Evolutionary conservation across 192 early-diverging fungal species (phyloP).

Genomic region (Backusella mclennaniae): DNA sequence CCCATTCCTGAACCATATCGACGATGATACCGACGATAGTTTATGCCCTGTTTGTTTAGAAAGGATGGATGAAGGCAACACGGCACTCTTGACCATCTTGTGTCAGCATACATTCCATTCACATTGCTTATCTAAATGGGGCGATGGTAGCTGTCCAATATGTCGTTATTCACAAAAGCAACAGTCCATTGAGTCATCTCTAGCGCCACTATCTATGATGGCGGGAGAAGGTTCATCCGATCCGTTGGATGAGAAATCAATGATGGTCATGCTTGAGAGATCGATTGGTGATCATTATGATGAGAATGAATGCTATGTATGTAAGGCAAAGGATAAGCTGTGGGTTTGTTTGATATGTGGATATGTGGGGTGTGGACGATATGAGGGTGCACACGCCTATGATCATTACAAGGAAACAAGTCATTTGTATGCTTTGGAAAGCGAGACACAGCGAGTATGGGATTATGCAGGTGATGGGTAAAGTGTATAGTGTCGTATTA

Average conservation of each 20-base stretch:
- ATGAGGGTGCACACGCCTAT: conserved; percentile 88
- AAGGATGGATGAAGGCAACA: conserved; percentile 84
- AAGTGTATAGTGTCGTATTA: neutral
- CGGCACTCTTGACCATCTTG: conserved; percentile 87
- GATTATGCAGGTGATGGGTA: conserved; percentile 94
- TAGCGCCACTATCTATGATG: neutral
- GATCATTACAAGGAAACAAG: conserved; percentile 79
- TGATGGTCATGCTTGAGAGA: neutral
- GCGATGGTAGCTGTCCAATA: conserved; percentile 90
- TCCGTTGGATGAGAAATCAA: neutral
- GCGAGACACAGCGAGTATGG: conserved; percentile 98
- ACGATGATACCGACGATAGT: conserved; percentile 62
- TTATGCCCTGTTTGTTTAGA: conserved; percentile 97
- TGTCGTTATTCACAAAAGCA: conserved; percentile 80
- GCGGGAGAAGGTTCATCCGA: neutral
- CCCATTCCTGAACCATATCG: conserved; percentile 49
- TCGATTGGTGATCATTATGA: conserved; percentile 7
- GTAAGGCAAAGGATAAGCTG: conserved; percentile 73
- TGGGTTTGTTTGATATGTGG: conserved; percentile 99
- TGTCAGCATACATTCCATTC: conserved; percentile 98
- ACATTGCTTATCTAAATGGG: conserved; percentile 91
- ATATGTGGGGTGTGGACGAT: conserved; percentile 93
- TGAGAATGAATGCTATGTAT: conserved; percentile 52
- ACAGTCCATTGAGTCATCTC: neutral
- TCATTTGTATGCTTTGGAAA: conserved; percentile 90